Percentiles rank a stretch among this genome's conserved stretches.
phyloP scores from a whole-genome alignment of 768 basidiomycete species.

The Panus rudis region DNA sequence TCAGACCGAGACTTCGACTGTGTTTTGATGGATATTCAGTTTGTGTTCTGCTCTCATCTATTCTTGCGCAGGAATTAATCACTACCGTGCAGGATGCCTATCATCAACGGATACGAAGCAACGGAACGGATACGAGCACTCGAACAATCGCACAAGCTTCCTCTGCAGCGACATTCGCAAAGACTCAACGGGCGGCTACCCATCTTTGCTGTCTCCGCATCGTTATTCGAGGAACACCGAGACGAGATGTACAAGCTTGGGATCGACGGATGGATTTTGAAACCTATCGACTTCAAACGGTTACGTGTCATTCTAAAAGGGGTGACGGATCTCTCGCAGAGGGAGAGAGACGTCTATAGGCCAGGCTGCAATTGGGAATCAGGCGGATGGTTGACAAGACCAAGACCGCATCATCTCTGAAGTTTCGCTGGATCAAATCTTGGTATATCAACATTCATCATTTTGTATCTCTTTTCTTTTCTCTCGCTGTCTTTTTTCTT shows the following conservation, averaged over 20 bases:
- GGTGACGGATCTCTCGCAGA: conserved; percentile 44
- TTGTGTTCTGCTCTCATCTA: neutral
- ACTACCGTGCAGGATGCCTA: conserved; percentile 55
- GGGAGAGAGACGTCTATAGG: conserved; percentile 44
- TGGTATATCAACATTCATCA: no score
- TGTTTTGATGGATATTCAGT: conserved; percentile 83
- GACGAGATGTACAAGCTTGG: conserved; percentile 45
- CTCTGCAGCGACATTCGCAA: conserved; percentile 32
- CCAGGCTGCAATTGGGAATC: conserved; percentile 51
- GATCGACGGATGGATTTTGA: conserved; percentile 79
- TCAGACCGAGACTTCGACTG: conserved; percentile 59
- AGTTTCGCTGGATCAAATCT: no score
- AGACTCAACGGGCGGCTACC: conserved; percentile 60
- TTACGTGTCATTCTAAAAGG: conserved; percentile 53
- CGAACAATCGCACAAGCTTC: conserved; percentile 32
- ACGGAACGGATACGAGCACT: conserved; percentile 58
- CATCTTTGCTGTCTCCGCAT: conserved; percentile 79
- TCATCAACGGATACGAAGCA: conserved; percentile 68
- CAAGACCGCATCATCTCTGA: no score
- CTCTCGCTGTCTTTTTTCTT: no score
- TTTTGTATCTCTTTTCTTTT: no score
- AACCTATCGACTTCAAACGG: conserved; percentile 74
- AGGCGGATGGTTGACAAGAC: conserved; percentile 49
- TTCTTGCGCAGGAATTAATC: conserved; percentile 2
- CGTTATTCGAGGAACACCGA: conserved; percentile 51